Evolutionary conservation across 2,329 filamentous ascomycete genomes (phyloP).

Genomic region (Lachnellula hyalina): DNA sequence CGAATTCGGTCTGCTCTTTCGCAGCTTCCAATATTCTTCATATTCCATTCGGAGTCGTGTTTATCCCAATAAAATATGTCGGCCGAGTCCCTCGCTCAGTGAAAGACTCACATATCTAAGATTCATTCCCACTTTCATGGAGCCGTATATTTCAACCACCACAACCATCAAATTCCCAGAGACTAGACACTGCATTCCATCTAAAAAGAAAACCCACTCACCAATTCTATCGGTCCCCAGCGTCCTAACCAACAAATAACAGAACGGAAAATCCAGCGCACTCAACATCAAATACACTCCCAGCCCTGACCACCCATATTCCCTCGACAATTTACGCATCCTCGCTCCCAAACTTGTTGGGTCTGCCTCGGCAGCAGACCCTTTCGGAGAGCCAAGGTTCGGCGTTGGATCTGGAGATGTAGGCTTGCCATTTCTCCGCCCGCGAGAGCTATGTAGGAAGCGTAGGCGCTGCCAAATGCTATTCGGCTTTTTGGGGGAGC

Average conservation of each 20-base stretch:
- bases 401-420: constrained; percentile 9
- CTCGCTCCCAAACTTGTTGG: constrained; percentile 21
- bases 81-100: neutral
- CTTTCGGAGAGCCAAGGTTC: constrained; percentile 1
- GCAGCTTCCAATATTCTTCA: too few species aligned
- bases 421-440: constrained; percentile 12
- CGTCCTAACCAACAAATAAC: constrained; percentile 78
- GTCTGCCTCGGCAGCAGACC: constrained; percentile 13
- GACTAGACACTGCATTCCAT: neutral
- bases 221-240: constrained; percentile 85
- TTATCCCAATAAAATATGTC: neutral
- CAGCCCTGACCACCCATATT: constrained; percentile 91
- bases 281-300: constrained; percentile 86
- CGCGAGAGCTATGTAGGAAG: constrained; percentile 19
- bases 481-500: constrained; percentile 6
- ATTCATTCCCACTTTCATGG: neutral
- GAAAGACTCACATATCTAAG: neutral
- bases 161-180: neutral
- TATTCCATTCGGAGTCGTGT: too few species aligned
- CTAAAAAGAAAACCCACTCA: constrained; percentile 34
- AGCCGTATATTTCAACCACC: neutral
- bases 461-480: constrained; percentile 21
- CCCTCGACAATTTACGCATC: constrained; percentile 76
- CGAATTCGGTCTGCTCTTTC: too few species aligned
- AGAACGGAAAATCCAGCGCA: constrained; percentile 88